Evolutionary conservation across 257 asterid genomes (phyloP).

Genomic region (Solanum arcanum): DNA sequence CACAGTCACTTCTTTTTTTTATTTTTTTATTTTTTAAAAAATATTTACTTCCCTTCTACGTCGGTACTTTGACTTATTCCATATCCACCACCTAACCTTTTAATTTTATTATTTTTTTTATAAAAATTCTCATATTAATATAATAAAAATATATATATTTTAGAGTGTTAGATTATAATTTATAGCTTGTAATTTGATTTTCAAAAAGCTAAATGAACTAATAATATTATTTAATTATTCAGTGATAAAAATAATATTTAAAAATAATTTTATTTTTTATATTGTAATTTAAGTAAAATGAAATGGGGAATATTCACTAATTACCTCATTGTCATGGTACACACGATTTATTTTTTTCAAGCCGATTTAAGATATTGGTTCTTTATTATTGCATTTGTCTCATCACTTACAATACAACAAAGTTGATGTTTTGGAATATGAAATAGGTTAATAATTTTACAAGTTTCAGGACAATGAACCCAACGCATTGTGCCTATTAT

Average conservation of each 20-base stretch:
- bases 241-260: too few species aligned
- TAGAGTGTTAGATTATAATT: background rate
- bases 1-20: background rate
- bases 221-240: too few species aligned
- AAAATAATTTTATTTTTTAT: too few species aligned
- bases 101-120: too few species aligned
- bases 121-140: background rate
- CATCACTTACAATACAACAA: background rate
- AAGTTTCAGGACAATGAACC: too few species aligned
- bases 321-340: background rate
- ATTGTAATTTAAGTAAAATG: too few species aligned
- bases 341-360: background rate
- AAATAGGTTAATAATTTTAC: too few species aligned
- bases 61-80: constrained; percentile 7
- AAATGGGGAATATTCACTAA: background rate
- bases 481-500: too few species aligned
- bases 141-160: background rate
- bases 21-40: background rate
- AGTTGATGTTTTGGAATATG: too few species aligned
- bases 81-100: background rate
- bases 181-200: too few species aligned
- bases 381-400: background rate
- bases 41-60: constrained; percentile 6
- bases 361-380: background rate
- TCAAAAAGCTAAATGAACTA: too few species aligned